phyloP scores from a whole-genome alignment of 2,329 filamentous ascomycete species.

The Aquanectria penicillioides region DNA sequence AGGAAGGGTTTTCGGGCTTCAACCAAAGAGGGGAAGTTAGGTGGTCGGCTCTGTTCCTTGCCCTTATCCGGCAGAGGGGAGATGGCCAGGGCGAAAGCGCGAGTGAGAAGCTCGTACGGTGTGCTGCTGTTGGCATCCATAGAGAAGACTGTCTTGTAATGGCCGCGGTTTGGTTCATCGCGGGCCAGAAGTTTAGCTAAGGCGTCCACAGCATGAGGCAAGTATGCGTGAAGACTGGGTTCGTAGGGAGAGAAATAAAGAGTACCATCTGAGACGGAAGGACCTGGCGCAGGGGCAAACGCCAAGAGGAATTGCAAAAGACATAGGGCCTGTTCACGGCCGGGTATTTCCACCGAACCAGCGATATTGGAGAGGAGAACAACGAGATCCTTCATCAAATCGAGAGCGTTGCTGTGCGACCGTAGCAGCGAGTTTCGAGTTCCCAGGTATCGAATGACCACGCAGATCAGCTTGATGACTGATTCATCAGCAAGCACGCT shows the following conservation, averaged over 20 bases:
- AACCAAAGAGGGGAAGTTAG: conserved; percentile 72
- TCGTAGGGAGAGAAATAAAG: conserved; percentile 85
- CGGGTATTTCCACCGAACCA: conserved; percentile 81
- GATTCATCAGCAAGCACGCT: conserved; percentile 76
- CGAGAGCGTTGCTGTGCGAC: conserved; percentile 84
- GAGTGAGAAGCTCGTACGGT: conserved; percentile 83
- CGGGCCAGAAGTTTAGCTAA: conserved; percentile 91
- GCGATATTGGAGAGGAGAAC: conserved; percentile 91
- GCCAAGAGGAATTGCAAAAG: conserved; percentile 89
- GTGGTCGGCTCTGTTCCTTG: conserved; percentile 62
- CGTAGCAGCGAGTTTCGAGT: conserved; percentile 89
- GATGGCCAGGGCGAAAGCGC: conserved; percentile 87
- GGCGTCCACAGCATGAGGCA: conserved; percentile 89
- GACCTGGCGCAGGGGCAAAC: conserved; percentile 84
- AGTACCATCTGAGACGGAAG: conserved; percentile 63
- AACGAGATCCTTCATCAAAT: conserved; percentile 97
- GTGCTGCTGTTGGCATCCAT: conserved; percentile 72
- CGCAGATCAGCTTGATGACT: conserved; percentile 85
- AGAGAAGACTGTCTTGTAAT: conserved; percentile 84
- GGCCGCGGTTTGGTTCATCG: conserved; percentile 90
- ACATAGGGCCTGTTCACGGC: conserved; percentile 86
- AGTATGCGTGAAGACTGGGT: conserved; percentile 83
- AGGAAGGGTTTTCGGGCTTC: conserved; percentile 88
- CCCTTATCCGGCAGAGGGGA: conserved; percentile 80
- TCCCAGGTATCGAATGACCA: conserved; percentile 85